phyloP scores from a whole-genome alignment of 345 rosid genomes.

The Pistacia integerrima region DNA sequence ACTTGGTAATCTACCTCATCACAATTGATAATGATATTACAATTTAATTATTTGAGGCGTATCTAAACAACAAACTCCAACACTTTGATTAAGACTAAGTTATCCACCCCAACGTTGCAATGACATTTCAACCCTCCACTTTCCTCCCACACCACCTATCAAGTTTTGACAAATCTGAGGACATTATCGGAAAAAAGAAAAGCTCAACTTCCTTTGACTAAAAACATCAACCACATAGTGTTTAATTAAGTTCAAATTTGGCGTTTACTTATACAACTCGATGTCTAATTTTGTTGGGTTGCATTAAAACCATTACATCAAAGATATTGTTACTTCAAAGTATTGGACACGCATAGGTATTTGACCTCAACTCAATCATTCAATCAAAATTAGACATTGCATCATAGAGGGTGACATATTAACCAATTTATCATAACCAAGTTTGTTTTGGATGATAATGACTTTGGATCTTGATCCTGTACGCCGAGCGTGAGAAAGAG shows the following conservation, averaged over 20 bases:
- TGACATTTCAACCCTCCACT: background rate
- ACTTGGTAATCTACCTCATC: slow-evolving; percentile 2
- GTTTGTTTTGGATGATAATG: no score
- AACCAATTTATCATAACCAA: no score
- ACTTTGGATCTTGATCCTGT: no score
- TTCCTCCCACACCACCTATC: background rate
- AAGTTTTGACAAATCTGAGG: background rate
- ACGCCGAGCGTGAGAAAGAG: no score
- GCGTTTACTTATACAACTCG: slow-evolving; percentile 28
- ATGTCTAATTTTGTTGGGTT: background rate
- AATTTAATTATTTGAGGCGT: background rate
- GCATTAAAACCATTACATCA: background rate
- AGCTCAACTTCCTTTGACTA: background rate
- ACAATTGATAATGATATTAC: slow-evolving; percentile 3
- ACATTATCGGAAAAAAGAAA: background rate
- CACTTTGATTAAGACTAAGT: slow-evolving; percentile 3
- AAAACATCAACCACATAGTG: slow-evolving; percentile 2
- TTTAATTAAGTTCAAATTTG: background rate
- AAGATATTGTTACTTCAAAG: no score
- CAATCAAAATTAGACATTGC: background rate
- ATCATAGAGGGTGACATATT: no score
- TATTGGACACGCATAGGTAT: background rate
- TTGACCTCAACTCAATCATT: background rate
- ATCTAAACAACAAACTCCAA: slow-evolving; percentile 5
- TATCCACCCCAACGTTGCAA: background rate